Evolutionary conservation across 2,329 filamentous ascomycete genomes (phyloP), one percentile per base, ranked within the genome.

Genomic region (Parascedosporium putredinis): DNA sequence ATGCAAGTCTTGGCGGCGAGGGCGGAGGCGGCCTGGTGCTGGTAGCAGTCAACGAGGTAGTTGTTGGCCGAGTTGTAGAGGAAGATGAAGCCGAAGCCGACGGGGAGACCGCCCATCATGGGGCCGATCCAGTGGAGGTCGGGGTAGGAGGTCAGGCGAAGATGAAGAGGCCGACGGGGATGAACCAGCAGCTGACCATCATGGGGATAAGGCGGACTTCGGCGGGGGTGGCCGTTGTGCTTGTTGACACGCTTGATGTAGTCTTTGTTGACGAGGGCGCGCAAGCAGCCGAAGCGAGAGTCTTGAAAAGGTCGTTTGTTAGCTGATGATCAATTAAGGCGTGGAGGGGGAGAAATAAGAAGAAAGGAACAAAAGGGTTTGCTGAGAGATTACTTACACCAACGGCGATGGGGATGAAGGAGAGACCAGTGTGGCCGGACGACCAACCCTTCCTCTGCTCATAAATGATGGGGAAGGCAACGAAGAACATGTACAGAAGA

Each of bases 51-150:
- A 61, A 79, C 76, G 24, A 86, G 75, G 67, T 86, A 86, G 68
- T 86, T 86, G 65, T 86, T 86, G 58, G 82, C 81, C 8, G 83
- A 75, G 69, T 89, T 89, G 71, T 89, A 90, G 22, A 90, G 71
- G 71, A 89, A 88, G 64, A 89, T 88, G 69, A 89, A 88, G 52
- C 86, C 86, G 58, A 89, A 88, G 9, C 85, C 85, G 49, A 90
- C 80, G 10, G 79, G 77, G 61, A 81, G 76, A 29, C 85, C 85
- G 49, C 82, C 86, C 53, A 90, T 72, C 7, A 75, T 74, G 0
- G 87, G 86, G 0, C 86, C 87, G 10, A 79, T 73, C 84, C 85
- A 91, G 55, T 73, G 76, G 1, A 90, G 60, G 0, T 67, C 55
- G 1, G 74, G 61, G 63, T 87, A 89, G 0, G 83, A 86, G 0